phyloP scores from a whole-genome alignment of 2,329 filamentous ascomycete species.

The Epichloe glyceriae region DNA sequence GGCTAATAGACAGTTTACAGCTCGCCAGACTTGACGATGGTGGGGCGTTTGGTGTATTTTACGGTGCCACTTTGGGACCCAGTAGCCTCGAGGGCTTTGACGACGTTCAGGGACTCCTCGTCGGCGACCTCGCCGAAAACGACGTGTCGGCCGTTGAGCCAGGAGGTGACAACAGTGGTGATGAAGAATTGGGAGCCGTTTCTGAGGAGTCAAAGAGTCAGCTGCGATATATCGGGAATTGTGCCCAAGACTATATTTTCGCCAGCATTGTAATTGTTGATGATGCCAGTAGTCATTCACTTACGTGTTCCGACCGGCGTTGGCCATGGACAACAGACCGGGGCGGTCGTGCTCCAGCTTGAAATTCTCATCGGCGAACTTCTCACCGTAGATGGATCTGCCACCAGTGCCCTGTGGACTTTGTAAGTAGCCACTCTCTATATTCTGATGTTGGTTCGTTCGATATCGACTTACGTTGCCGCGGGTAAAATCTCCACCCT shows the following conservation, averaged over 20 bases:
- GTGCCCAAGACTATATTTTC: background rate
- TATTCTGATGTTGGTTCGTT: background rate
- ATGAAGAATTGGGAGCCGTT: conserved; percentile 99
- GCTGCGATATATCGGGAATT: background rate
- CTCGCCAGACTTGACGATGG: conserved; percentile 41
- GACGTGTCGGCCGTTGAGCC: conserved; percentile 74
- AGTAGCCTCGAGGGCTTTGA: conserved; percentile 49
- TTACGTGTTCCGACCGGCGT: conserved; percentile 87
- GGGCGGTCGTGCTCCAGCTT: conserved; percentile 56
- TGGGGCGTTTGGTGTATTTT: conserved; percentile 43
- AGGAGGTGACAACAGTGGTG: conserved; percentile 81
- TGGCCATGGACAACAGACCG: conserved; percentile 87
- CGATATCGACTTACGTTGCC: conserved; percentile 55
- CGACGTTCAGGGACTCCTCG: conserved; percentile 33
- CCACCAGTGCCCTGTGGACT: conserved; percentile 69
- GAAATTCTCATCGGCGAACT: conserved; percentile 94
- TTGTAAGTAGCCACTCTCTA: conserved; percentile 5
- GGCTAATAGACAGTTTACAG: conserved; percentile 24
- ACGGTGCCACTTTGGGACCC: conserved; percentile 42
- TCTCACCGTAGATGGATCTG: conserved; percentile 90
- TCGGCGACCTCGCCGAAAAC: conserved; percentile 66
- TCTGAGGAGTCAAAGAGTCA: conserved; percentile 30
- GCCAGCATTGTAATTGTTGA: background rate
- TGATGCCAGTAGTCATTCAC: conserved; percentile 11
- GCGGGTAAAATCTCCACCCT: conserved; percentile 91